Evolutionary conservation across 768 basidiomycete genomes (phyloP).

Genomic region (Hortiboletus campestris): DNA sequence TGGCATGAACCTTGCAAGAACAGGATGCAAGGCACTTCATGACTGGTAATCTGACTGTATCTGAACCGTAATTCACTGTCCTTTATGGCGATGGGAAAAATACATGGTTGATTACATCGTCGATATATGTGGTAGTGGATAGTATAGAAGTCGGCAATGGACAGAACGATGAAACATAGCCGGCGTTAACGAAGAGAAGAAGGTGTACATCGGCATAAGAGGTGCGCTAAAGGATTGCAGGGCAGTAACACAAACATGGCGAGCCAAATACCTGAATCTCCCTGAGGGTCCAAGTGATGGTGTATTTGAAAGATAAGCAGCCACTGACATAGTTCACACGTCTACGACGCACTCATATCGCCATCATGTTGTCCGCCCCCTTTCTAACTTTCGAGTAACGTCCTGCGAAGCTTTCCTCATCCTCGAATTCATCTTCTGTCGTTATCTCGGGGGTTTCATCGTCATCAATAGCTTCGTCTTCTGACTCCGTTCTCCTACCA

Average conservation of each 20-base stretch:
- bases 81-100: background rate
- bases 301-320: background rate
- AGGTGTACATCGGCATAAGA: constrained; percentile 2
- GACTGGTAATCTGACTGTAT: constrained; percentile 56
- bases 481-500: constrained; percentile 28
- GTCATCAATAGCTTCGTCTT: constrained; percentile 48
- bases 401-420: constrained; percentile 60
- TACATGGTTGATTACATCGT: constrained; percentile 23
- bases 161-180: constrained; percentile 3
- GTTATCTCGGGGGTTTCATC: constrained; percentile 48
- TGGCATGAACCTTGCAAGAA: constrained; percentile 73
- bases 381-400: constrained; percentile 65
- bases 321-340: constrained; percentile 9
- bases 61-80: background rate
- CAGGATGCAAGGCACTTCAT: constrained; percentile 63
- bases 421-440: constrained; percentile 78
- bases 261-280: constrained; percentile 20
- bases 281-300: constrained; percentile 19
- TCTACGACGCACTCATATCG: constrained; percentile 25
- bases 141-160: constrained; percentile 18
- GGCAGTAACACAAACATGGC: constrained; percentile 4
- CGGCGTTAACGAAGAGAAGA: constrained; percentile 7
- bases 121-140: constrained; percentile 26
- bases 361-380: constrained; percentile 36
- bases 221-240: constrained; percentile 1